Evolutionary conservation across 192 early-diverging fungal species (phyloP).

Genomic region (Obelidium mucronatum): DNA sequence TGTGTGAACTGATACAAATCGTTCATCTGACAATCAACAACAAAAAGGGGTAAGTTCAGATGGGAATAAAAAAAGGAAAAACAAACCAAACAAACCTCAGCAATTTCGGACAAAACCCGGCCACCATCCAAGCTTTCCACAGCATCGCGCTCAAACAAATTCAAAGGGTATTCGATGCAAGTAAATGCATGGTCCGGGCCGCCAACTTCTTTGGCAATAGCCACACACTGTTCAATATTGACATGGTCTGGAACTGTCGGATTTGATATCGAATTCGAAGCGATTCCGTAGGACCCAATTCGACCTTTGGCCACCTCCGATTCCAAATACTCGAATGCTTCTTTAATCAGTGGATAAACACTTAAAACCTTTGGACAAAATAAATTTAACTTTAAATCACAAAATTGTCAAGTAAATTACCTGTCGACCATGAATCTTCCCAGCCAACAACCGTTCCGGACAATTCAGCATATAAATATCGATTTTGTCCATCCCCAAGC

Average conservation of each 20-base stretch:
- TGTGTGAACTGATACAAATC: slow-evolving; percentile 72
- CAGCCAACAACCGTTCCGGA: slow-evolving; percentile 76
- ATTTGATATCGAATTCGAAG: slow-evolving; percentile 69
- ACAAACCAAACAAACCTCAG: slow-evolving; percentile 17
- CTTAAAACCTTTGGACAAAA: slow-evolving; percentile 11
- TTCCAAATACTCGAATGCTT: slow-evolving; percentile 69
- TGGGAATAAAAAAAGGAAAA: background rate
- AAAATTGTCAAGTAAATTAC: background rate
- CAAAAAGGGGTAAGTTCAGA: background rate
- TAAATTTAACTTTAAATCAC: slow-evolving; percentile 19
- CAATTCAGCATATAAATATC: slow-evolving; percentile 82
- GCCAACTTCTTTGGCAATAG: slow-evolving; percentile 19
- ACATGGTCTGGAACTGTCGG: slow-evolving; percentile 67
- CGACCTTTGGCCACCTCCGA: slow-evolving; percentile 63
- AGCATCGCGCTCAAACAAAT: slow-evolving; percentile 74
- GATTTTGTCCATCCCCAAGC: slow-evolving; percentile 61
- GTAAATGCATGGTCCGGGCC: slow-evolving; percentile 60
- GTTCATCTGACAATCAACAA: slow-evolving; percentile 51
- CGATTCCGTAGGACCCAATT: slow-evolving; percentile 73
- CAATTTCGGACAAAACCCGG: slow-evolving; percentile 33
- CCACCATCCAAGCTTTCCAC: slow-evolving; percentile 47
- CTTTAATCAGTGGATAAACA: slow-evolving; percentile 66
- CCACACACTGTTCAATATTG: slow-evolving; percentile 57
- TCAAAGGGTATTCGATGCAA: slow-evolving; percentile 75
- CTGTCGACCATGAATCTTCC: slow-evolving; percentile 39